Base-by-base conservation (phyloP, 257 asterid species). In the Nicotiana otophora region DNA sequence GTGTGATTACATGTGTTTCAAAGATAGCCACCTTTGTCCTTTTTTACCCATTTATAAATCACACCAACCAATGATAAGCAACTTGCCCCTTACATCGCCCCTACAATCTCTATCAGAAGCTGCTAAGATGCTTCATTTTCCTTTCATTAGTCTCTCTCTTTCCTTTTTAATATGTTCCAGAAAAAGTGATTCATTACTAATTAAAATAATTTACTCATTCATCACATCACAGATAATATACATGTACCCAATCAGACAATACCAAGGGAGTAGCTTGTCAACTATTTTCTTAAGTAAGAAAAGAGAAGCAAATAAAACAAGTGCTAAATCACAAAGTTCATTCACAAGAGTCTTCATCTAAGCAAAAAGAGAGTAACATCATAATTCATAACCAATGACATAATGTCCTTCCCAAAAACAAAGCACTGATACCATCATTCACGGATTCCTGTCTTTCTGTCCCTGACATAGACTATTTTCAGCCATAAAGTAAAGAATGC, bases 401-500 rank as follows among this genome's bases (percentile, higher is more conserved):
- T 2, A 74, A 48, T 14, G 42, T n/a, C 36, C 54, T 72, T 72
- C 61, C 79, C 36, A 72, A 72, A 23, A 46, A 72, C 39, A 69
- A 69, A 2, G 46, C 26, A 48, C 9, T 26, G 39, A 51, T 10
- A 70, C 2, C 42, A 74, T 48, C 61, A 46, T 74, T 74, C 80
- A 74, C 39, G 63, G 42, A 51, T 31, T 74, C 7, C 42, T 26
- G 63, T 74, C 80, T 20, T 42, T 74, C n/a, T 72, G 62, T 48
- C 62, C 51, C 51, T 26, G 80, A 26, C 80, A 48, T 26, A 42
- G 62, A 48, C 80, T 7, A 74, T 26, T 53, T 58, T 65, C 46
- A 53, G 76, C 36, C 26, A 66, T 48, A 12, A 26, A 85, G 17
- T 57, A 81, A 33, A 82, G 83, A 84, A 85, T 80, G 89, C 84